phyloP scores from a whole-genome alignment of 805 yeast genomes.

The Monosporozyma siamensis region DNA sequence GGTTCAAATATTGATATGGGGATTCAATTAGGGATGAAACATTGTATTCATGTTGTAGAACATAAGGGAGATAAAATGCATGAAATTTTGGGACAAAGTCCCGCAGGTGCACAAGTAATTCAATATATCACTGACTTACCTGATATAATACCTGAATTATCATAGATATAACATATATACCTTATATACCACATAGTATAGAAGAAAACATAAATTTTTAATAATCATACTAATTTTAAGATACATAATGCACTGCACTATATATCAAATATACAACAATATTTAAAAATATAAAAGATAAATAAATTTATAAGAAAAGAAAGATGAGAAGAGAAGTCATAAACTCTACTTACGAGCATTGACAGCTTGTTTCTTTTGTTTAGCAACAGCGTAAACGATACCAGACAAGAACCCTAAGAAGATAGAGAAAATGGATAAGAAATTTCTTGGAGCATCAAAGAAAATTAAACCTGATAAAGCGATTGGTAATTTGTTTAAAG shows the following conservation, averaged over 20 bases:
- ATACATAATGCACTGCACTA: no score
- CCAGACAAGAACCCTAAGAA: conserved; percentile 93
- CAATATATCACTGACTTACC: conserved; percentile 43
- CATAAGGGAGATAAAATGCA: conserved; percentile 37
- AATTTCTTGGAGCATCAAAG: conserved; percentile 91
- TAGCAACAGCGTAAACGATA: conserved; percentile 89
- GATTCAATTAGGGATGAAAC: conserved; percentile 56
- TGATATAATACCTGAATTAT: conserved; percentile 41
- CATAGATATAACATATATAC: not conserved
- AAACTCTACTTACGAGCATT: not conserved
- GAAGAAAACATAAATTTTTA: no score
- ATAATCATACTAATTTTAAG: no score
- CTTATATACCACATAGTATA: no score
- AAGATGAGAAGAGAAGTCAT: not conserved
- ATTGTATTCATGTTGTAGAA: conserved; percentile 71
- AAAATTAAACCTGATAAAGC: conserved; percentile 91
- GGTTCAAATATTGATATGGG: conserved; percentile 73
- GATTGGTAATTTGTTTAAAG: conserved; percentile 94
- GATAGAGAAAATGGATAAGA: conserved; percentile 84
- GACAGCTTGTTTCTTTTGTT: conserved; percentile 62
- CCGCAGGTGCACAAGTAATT: conserved; percentile 42
- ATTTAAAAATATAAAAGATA: not conserved
- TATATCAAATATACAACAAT: no score
- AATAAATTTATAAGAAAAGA: not conserved
- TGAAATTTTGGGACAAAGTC: conserved; percentile 27